Conservation (phyloP, 306 rosid species). For the Chamaecrista fasciculata region DNA sequence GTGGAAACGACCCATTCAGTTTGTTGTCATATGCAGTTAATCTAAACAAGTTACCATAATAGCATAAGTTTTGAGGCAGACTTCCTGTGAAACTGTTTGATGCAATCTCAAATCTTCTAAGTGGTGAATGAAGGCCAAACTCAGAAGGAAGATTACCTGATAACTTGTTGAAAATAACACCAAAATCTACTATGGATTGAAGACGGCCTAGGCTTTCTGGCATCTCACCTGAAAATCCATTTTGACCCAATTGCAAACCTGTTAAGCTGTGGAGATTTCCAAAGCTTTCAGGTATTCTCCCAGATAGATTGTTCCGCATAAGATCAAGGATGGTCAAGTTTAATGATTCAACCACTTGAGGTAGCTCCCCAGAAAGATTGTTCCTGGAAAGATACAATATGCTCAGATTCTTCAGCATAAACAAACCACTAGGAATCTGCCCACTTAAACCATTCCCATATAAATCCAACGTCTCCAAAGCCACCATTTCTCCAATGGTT, state of each 20-base stretch:
- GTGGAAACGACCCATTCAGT: slow-evolving; percentile 45
- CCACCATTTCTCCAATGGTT: slow-evolving; percentile 38
- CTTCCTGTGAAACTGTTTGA: slow-evolving; percentile 38
- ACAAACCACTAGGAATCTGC: slow-evolving; percentile 43
- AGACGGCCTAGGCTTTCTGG: slow-evolving; percentile 47
- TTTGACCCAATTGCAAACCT: slow-evolving; percentile 25
- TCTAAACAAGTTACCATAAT: slow-evolving; percentile 28
- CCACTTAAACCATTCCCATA: slow-evolving; percentile 26
- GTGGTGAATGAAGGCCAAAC: slow-evolving; percentile 38
- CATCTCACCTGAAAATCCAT: slow-evolving; percentile 41
- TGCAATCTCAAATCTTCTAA: slow-evolving; percentile 32
- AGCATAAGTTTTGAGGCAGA: slow-evolving; percentile 48
- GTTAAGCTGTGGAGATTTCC: slow-evolving; percentile 38
- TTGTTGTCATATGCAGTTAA: slow-evolving; percentile 37
- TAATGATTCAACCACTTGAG: slow-evolving; percentile 34
- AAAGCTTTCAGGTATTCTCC: slow-evolving; percentile 39
- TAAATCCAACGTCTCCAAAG: slow-evolving; percentile 40
- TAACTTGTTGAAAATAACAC: slow-evolving; percentile 34
- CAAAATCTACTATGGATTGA: slow-evolving; percentile 28
- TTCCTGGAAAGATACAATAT: slow-evolving; percentile 33
- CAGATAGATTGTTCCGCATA: slow-evolving; percentile 32
- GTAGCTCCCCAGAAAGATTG: slow-evolving; percentile 42
- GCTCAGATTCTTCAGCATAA: slow-evolving; percentile 44
- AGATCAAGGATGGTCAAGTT: slow-evolving; percentile 37
- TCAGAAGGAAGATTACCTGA: slow-evolving; percentile 46